Base-by-base conservation (phyloP, 306 rosid genomes). In the Leucaena leucocephala region DNA sequence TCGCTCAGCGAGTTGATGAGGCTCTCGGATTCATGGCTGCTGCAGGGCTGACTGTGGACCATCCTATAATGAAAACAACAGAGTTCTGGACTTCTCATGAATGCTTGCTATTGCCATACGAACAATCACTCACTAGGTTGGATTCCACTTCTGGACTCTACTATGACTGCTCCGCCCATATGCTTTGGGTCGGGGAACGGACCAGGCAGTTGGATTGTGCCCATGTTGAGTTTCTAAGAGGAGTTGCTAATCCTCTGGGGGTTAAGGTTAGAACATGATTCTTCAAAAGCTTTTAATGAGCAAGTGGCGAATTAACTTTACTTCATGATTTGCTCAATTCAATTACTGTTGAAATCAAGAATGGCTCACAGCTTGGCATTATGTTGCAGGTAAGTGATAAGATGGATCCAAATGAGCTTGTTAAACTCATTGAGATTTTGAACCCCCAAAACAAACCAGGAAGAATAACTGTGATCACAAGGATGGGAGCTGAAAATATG, bases 401-500 rank as follows among this genome's bases (percentile, higher is more conserved):
- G 91, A 95, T 95, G 99, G 89, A 90, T 83, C 99, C 99, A 11
- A 91, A 72, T 75, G 96, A 93, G 80, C 97, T 95, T 45, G 98
- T 95, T 62, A 93, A 82, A 84, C 94, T 95, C 87, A 80, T 95
- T 12, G 98, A 89, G 84, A 93, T 95, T 81, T 86, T 95, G 89
- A 95, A 95, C 55, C 97, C 99, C 73, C 93, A 91, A 82, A 95
- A 95, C 86, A 95, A 93, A 79, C 80, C 99, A 2, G 99, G 99
- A 83, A 95, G 99, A 85, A 93, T 95, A 27, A 95, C 99, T 14
- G 65, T 93, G 27, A 95, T 95, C 83, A 82, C 93, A 27, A 91
- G 99, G 79, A 95, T 95, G 99, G 99, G 99, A 80, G 99, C 99
- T 87, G 99, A 95, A 87, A 95, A 93, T 78, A 95, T 95, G 99